Evolutionary conservation across 257 asterid genomes (phyloP), one percentile per base, ranked within the genome.

Genomic region (Solanum gandarillasii): DNA sequence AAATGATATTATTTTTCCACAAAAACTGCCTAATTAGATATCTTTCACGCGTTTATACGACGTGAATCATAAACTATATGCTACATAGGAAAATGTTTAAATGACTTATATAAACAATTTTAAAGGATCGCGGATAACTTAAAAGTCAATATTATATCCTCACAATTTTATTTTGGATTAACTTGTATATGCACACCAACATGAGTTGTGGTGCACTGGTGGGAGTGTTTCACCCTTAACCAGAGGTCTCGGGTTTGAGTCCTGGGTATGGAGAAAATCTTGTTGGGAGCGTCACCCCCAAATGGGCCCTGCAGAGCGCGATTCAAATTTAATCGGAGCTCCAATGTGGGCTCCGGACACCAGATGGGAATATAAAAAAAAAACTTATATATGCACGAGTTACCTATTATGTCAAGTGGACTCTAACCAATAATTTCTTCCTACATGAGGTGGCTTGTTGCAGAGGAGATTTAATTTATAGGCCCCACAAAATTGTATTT

Each of bases 301-400:
- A 39, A 39, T 39, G 46, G 13, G 0, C 0, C 13, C 46, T 39
- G 13, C 46, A 39, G 4, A 39, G 13, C 46, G 1, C 46, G 0
- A 39, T 39, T 1, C 4, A 0, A 41, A 41, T 41, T 41, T 41
- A 41, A 0, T 10, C 1, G 1, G 0, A 41, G 5, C 46, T 41
- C 1, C 46, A 41, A 41, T 41, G 13, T 41, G 5, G 46, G 0
- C 0, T 10, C 46, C 13, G 0, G 0, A 41, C 46, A 41, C 13
- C 13, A 1, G 0, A 0, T 41, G 1, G 0, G 0, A 39, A 39
- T 10, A 41, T 10, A 41, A 10, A 9, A 39, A 41, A 39, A 0
- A 41, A 48, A 6, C 2, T 55, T 55, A 4, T 6, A 18, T 55
- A 13, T 12, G 58, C 52, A 43, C 52, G 52, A 43, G 16, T 43